These are phyloP conservation scores for Hygrophoropsis aurantiaca DNA, from an alignment of 768 basidiomycete genomes.

Conservation along the genomic window DNA sequence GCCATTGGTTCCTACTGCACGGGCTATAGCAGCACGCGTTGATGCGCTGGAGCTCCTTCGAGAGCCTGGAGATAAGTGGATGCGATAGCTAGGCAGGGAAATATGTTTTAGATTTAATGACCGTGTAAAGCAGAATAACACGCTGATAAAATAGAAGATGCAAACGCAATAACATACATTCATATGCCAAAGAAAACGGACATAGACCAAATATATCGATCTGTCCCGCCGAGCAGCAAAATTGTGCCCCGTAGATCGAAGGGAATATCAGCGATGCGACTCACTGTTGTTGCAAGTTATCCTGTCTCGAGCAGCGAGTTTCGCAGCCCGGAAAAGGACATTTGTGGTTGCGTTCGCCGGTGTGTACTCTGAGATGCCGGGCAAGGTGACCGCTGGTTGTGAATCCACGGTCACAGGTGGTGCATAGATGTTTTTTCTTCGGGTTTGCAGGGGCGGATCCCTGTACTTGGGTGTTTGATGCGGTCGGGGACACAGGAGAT, in stretches of 20 bases:
- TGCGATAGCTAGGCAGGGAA: slow-evolving; percentile 58
- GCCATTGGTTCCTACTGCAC: slow-evolving; percentile 32
- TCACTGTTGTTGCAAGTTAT: slow-evolving; percentile 64
- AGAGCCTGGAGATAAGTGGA: slow-evolving; percentile 79
- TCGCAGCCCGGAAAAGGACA: slow-evolving; percentile 96
- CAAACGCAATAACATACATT: too few species aligned
- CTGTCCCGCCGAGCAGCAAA: too few species aligned
- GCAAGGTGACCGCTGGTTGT: slow-evolving; percentile 90
- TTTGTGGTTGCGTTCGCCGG: slow-evolving; percentile 88
- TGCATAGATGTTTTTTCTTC: slow-evolving; percentile 58
- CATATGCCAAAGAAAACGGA: background rate
- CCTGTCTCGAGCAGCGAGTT: slow-evolving; percentile 85
- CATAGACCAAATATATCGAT: background rate
- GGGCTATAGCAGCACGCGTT: slow-evolving; percentile 57
- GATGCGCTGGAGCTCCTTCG: slow-evolving; percentile 57
- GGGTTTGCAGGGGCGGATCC: slow-evolving; percentile 1
- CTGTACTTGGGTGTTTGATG: slow-evolving; percentile 9
- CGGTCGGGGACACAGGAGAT: slow-evolving; percentile 6
- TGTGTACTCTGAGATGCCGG: slow-evolving; percentile 86
- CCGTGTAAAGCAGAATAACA: background rate
- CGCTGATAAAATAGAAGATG: too few species aligned
- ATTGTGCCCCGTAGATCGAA: too few species aligned
- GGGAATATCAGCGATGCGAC: slow-evolving; percentile 2
- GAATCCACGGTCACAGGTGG: slow-evolving; percentile 73
- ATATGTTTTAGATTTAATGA: background rate